Evolutionary conservation across 2,329 filamentous ascomycete genomes (phyloP), one percentile per base, ranked within the genome.

Genomic region (Aspergillus sp.): DNA sequence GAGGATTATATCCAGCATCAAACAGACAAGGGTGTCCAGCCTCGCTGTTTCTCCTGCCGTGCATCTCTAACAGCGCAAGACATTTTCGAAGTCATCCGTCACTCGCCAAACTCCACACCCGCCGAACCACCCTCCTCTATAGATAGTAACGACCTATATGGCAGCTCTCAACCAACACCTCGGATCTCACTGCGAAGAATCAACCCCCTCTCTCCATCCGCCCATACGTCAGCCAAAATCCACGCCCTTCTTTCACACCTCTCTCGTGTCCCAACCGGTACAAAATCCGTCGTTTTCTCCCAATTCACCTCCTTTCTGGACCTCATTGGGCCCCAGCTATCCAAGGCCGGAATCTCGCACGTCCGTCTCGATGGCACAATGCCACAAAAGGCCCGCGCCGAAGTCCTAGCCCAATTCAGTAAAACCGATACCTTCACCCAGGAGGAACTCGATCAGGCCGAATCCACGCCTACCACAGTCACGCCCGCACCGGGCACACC

Each of bases 261-360:
- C 5, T 88, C 89, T 43, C 77, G 80, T 1, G 76, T 96, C 7
- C 86, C 89, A n/a, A 84, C 87, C 0, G 80, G 75, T 5, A 89
- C 88, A 49, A 98, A 97, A 76, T 91, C 90, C 1, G 93, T 98
- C 21, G 88, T 99, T 33, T 99, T 99, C 77, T 95, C 90, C 56
- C 95, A 99, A 74, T 99, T 99, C 74, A 99, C 95, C 0, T 96
- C 93, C 0, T 99, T 98, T 73, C 85, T 99, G 65, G 88, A 92
- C 62, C 85, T 99, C 12, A 96, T 99, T 62, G 89, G 92, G 63
- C 90, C 91, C 0, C 90, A 91, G 0, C 83, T 99, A 3, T 72
- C 79, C 1, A 84, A 86, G 43, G 86, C 87, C 14, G 87, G 89
- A 40, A 90, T 99, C 68, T 81, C 83, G 0, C 90, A 88, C 69